A percentile compares a stretch with the other conserved stretches of the same genome.
These are phyloP conservation scores for Microbotryum intermedium DNA, from an alignment of 1,284 basidiomycete species.

Conservation along the genomic window DNA sequence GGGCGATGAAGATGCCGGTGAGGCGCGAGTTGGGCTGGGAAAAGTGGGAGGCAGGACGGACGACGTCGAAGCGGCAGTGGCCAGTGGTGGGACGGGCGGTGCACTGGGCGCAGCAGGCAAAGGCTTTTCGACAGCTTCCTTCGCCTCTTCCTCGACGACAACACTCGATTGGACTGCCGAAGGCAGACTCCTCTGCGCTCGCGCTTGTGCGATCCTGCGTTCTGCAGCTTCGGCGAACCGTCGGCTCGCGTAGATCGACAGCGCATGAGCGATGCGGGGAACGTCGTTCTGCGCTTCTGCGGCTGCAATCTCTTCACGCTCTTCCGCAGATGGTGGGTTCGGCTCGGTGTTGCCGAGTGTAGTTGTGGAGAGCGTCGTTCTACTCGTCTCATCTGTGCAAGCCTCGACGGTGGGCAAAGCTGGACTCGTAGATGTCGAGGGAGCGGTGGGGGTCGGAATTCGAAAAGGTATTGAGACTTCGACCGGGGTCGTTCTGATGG, in stretches of 20 bases:
- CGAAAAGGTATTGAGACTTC: background rate
- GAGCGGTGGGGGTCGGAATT: background rate
- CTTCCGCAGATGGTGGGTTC: too few relatives aligned
- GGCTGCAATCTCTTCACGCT: background rate
- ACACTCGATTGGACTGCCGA: background rate
- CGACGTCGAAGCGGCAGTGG: too few relatives aligned
- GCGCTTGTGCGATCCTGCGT: background rate
- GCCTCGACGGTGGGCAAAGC: too few relatives aligned
- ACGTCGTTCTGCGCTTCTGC: constrained; percentile 5
- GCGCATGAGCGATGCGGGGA: constrained; percentile 3
- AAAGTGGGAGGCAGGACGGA: too few relatives aligned
- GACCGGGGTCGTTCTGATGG: background rate
- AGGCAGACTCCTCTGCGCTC: background rate
- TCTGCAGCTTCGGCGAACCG: constrained; percentile 5
- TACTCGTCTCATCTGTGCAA: too few relatives aligned
- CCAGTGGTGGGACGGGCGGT: too few relatives aligned
- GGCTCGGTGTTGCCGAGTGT: too few relatives aligned
- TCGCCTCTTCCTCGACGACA: background rate
- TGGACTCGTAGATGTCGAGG: background rate
- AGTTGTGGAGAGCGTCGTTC: too few relatives aligned
- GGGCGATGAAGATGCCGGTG: too few relatives aligned
- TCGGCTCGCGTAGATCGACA: constrained; percentile 4
- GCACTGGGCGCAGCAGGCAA: too few relatives aligned
- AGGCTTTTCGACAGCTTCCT: background rate
- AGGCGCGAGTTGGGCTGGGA: too few relatives aligned